Base-by-base conservation (phyloP, 352 stramenopile species). In the Globisporangium canariense region DNA sequence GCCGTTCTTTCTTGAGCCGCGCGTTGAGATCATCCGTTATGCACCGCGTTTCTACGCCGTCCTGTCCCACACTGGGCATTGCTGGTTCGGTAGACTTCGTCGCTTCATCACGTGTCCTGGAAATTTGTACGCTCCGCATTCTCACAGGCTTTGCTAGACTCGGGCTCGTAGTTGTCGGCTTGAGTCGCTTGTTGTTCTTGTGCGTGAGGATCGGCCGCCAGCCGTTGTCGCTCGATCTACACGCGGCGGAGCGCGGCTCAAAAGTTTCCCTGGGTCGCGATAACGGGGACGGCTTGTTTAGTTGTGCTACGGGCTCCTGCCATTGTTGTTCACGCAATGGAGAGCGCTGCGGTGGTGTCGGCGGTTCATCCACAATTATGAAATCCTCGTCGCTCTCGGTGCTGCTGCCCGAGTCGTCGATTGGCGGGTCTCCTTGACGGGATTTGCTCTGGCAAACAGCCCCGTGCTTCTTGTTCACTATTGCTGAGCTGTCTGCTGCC, bases 201-300 rank as follows among this genome's bases (percentile, higher is more conserved):
- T 51, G n/a, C n/a, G 46, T 51, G 46, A 51, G 4, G 46, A 51
- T 51, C 8, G 46, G 46, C n/a, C 25, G n/a, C 46, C 46, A 51
- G 8, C 46, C 46, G 25, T 51, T 13, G 46, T 51, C 46, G 20
- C 25, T 25, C 10, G n/a, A n/a, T 13, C 46, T 2, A 13, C n/a
- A 30, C 16, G n/a, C 13, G n/a, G n/a, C 20, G 18, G n/a, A 7
- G 46, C n/a, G 46, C 11, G 34, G 8, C 34, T 40, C 34, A 40
- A 40, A 40, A 13, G 34, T 10, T 40, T 40, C 34, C 7, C 34
- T 40, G 34, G 34, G 7, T 11, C 34, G 34, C 11, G 34, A 40
- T 10, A 40, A 40, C 11, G 34, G 34, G 13, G 34, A 40, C 34
- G 34, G 8, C 11, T 10, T 40, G 11, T 13, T 40, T 10, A 10